Evolutionary conservation across 163 green algal genomes (phyloP).

Genomic region (Scenedesmus sp.): DNA sequence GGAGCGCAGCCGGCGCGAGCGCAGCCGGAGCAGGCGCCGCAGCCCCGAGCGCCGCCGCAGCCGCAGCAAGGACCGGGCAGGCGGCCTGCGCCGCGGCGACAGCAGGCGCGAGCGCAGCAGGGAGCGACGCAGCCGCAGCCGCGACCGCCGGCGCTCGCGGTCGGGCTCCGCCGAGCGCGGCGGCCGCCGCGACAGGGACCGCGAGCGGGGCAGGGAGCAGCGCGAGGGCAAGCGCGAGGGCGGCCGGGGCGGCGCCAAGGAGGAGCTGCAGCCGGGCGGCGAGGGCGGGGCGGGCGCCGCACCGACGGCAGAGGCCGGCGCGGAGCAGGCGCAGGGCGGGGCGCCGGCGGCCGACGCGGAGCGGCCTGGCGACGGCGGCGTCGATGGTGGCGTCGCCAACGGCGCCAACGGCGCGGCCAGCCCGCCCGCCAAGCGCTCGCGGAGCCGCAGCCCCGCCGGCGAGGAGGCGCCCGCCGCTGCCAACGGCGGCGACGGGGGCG

Average conservation of each 20-base stretch:
- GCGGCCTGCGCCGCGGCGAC: background rate
- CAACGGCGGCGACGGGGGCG: background rate
- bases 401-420: background rate
- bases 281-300: background rate
- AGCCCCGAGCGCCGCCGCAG: background rate
- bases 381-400: background rate
- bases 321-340: background rate
- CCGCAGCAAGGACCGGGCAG: background rate
- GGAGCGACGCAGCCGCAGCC: background rate
- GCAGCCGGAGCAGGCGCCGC: slow-evolving; percentile 22
- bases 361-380: background rate
- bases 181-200: background rate
- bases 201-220: background rate
- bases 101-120: slow-evolving; percentile 22
- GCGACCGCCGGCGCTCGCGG: background rate
- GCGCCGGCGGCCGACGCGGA: background rate
- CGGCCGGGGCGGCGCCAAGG: background rate
- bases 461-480: background rate
- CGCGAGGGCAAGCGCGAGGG: background rate
- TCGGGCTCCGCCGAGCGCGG: background rate
- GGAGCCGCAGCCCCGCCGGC: too few relatives aligned
- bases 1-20: background rate
- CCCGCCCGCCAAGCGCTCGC: too few relatives aligned
- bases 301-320: too few relatives aligned
- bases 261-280: background rate